Conservation (phyloP, 345 rosid genomes). For the Moringa oleifera region DNA sequence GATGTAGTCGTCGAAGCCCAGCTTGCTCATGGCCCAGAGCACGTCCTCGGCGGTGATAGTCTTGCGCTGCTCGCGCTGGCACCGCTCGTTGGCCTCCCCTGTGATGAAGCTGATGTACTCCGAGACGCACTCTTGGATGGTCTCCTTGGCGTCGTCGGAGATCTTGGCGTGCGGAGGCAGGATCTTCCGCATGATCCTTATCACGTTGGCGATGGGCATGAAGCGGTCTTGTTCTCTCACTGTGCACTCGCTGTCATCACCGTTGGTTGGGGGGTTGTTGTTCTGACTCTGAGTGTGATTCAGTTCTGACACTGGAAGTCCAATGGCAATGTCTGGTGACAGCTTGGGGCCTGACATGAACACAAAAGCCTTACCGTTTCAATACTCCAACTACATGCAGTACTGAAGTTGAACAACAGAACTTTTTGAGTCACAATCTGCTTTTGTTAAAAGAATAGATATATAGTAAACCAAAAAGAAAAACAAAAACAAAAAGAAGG, state of each 20-base stretch:
- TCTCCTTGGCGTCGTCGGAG: slow-evolving; percentile 94
- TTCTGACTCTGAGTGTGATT: slow-evolving; percentile 15
- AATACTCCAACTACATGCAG: no score
- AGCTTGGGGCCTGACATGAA: slow-evolving; percentile 20
- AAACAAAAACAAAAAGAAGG: no score
- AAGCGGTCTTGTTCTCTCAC: slow-evolving; percentile 90
- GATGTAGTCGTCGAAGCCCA: slow-evolving; percentile 86
- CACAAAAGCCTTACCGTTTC: neutral
- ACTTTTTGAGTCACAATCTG: no score
- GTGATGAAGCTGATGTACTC: slow-evolving; percentile 98
- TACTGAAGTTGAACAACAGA: no score
- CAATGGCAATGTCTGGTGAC: slow-evolving; percentile 32
- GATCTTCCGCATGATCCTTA: slow-evolving; percentile 84
- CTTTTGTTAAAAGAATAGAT: no score
- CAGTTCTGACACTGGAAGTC: slow-evolving; percentile 15
- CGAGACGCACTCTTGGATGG: slow-evolving; percentile 91
- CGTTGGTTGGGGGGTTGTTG: neutral
- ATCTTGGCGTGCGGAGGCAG: slow-evolving; percentile 90
- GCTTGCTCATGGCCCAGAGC: slow-evolving; percentile 91
- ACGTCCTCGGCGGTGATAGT: slow-evolving; percentile 93
- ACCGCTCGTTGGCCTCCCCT: slow-evolving; percentile 92
- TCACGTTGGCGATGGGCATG: slow-evolving; percentile 96
- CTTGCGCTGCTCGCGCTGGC: slow-evolving; percentile 95
- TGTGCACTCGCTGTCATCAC: slow-evolving; percentile 52
- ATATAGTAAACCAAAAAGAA: no score